Percentiles rank a stretch among this genome's conserved stretches.
Conservation (phyloP, 2,329 filamentous ascomycete genomes). For the Venturia nashicola region DNA sequence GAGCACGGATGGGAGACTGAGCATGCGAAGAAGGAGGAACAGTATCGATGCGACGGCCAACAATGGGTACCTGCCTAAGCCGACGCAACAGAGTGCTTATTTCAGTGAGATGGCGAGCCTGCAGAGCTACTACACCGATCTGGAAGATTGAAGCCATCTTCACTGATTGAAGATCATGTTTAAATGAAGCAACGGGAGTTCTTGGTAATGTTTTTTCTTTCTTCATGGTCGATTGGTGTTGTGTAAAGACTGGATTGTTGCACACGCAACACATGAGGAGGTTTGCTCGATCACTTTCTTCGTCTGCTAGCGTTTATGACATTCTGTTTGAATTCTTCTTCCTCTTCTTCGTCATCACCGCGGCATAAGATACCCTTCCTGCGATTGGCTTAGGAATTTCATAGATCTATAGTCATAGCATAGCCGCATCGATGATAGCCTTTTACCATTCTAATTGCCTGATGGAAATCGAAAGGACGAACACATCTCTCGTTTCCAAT, state of each 20-base stretch:
- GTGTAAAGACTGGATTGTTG: background rate
- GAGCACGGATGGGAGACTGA: background rate
- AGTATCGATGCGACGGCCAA: background rate
- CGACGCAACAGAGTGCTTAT: constrained; percentile 1
- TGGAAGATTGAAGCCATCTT: background rate
- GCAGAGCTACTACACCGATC: background rate
- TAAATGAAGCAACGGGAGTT: background rate
- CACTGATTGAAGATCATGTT: background rate
- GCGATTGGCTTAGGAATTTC: background rate
- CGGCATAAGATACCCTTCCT: constrained; percentile 8
- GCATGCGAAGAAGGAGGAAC: background rate
- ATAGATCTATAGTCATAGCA: background rate
- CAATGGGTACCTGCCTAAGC: background rate
- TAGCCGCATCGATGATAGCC: background rate
- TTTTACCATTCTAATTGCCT: background rate
- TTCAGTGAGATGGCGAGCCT: constrained; percentile 3
- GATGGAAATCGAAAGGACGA: too few species aligned
- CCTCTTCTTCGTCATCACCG: background rate
- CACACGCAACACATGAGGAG: background rate
- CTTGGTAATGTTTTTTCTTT: background rate
- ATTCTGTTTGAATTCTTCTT: background rate
- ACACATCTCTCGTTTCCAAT: too few species aligned
- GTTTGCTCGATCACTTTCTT: background rate
- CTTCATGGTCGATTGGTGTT: background rate
- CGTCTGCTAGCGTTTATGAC: background rate